Conservation (phyloP, 1,139 yeast species). For the Trichomonascaceae sp. region DNA sequence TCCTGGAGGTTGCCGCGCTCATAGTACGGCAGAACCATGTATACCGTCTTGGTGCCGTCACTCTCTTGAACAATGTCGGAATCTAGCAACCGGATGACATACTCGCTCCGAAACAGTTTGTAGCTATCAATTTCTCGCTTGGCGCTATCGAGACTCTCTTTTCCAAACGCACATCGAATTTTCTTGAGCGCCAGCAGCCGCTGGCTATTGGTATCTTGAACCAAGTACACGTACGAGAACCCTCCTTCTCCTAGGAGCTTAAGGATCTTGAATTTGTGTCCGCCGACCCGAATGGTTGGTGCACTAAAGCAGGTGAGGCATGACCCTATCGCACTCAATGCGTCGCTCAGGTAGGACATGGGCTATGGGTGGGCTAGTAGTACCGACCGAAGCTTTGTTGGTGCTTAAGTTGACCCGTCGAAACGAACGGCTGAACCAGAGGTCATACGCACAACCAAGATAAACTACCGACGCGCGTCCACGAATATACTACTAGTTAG, state of each 20-base stretch:
- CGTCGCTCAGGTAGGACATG: constrained; percentile 16
- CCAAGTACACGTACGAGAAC: constrained; percentile 78
- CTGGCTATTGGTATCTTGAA: constrained; percentile 35
- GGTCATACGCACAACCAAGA: no score
- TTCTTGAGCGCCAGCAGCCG: constrained; percentile 65
- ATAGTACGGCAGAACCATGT: constrained; percentile 68
- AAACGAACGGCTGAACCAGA: no score
- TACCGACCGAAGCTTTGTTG: no score
- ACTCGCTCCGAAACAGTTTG: constrained; percentile 54
- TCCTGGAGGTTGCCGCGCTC: constrained; percentile 68
- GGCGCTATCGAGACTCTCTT: constrained; percentile 59
- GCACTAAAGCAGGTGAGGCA: constrained; percentile 26
- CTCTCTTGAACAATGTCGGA: constrained; percentile 56
- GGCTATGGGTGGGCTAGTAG: background rate
- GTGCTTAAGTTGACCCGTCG: no score
- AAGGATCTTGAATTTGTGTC: constrained; percentile 33
- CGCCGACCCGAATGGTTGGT: constrained; percentile 25
- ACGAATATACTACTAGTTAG: no score
- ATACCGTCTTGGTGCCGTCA: constrained; percentile 70
- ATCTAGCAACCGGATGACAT: constrained; percentile 57
- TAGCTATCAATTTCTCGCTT: constrained; percentile 67
- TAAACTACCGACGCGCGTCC: no score
- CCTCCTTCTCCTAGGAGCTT: constrained; percentile 82
- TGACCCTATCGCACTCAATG: constrained; percentile 20
- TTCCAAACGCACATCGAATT: constrained; percentile 79